Conservation (phyloP, 345 rosid genomes). For the Carallia pectinifolia region DNA sequence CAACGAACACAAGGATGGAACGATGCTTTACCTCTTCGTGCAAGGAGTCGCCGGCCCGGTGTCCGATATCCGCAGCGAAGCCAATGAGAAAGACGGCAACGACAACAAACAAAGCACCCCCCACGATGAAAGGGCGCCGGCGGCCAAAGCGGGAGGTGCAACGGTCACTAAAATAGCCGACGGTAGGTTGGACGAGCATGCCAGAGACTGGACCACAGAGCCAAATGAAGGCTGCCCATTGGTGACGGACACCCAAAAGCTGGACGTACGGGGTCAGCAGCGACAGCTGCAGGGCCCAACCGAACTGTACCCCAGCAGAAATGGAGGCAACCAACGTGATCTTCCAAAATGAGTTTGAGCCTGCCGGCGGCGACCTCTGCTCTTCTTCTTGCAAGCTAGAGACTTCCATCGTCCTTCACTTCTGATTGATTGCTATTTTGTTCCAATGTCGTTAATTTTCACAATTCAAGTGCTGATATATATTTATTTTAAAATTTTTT, state of each 20-base stretch:
- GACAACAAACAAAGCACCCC: slow-evolving; percentile 51
- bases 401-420: neutral
- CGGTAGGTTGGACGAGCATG: slow-evolving; percentile 78
- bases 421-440: neutral
- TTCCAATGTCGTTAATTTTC: too few species aligned
- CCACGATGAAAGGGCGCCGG: slow-evolving; percentile 78
- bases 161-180: slow-evolving; percentile 78
- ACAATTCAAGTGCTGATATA: too few species aligned
- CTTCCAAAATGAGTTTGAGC: slow-evolving; percentile 30
- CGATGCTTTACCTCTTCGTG: slow-evolving; percentile 41
- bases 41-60: slow-evolving; percentile 47
- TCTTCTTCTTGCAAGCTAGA: neutral
- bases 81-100: slow-evolving; percentile 72
- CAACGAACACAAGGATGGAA: slow-evolving; percentile 58
- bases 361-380: neutral
- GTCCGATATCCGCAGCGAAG: slow-evolving; percentile 78
- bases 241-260: slow-evolving; percentile 75
- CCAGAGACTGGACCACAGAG: slow-evolving; percentile 93
- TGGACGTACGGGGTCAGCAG: slow-evolving; percentile 89
- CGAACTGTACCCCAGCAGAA: slow-evolving; percentile 87
- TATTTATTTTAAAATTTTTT: too few species aligned
- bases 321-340: slow-evolving; percentile 61
- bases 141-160: slow-evolving; percentile 75
- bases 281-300: slow-evolving; percentile 93
- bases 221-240: slow-evolving; percentile 86